A percentile compares a stretch with the other conserved stretches of the same genome.
Conservation (phyloP, 352 stramenopile genomes). For the Globisporangium ultimum region DNA sequence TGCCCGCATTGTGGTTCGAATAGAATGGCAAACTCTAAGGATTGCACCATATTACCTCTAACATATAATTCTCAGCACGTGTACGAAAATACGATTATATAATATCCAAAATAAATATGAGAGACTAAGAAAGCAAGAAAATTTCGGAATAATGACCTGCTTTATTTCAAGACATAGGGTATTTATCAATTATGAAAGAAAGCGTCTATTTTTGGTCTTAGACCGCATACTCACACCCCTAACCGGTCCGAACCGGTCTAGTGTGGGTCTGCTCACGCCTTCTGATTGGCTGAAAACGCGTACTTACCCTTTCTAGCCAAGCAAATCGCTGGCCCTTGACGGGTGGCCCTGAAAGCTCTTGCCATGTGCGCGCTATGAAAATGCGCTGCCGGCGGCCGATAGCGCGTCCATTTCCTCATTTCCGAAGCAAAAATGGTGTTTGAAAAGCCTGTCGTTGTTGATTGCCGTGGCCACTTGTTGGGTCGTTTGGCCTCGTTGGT, state of each 20-base stretch:
- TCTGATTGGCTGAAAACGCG: slow-evolving; percentile 12
- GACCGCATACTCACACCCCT: neutral
- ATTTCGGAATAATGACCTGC: too few species aligned
- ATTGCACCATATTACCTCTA: neutral
- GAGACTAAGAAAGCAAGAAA: too few species aligned
- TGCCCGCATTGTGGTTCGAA: neutral
- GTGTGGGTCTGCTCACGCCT: too few species aligned
- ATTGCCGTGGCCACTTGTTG: slow-evolving; percentile 98
- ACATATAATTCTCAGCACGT: neutral
- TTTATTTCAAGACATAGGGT: too few species aligned
- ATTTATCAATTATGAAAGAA: neutral
- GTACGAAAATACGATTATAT: too few species aligned
- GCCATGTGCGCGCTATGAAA: neutral
- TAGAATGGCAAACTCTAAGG: too few species aligned
- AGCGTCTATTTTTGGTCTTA: neutral
- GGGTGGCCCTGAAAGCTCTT: slow-evolving; percentile 7
- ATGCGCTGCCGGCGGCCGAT: neutral
- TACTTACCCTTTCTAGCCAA: neutral
- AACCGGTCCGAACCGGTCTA: slow-evolving; percentile 11
- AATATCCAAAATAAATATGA: neutral
- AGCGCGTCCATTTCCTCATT: slow-evolving; percentile 67
- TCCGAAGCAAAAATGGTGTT: slow-evolving; percentile 86
- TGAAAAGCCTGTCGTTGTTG: slow-evolving; percentile 96
- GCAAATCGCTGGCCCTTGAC: neutral
- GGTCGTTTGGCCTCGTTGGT: slow-evolving; percentile 98